A percentile compares a stretch with the other conserved stretches of the same genome.
Conservation (phyloP, 176 grass and related monocot species). For the Saccharum officinarum region DNA sequence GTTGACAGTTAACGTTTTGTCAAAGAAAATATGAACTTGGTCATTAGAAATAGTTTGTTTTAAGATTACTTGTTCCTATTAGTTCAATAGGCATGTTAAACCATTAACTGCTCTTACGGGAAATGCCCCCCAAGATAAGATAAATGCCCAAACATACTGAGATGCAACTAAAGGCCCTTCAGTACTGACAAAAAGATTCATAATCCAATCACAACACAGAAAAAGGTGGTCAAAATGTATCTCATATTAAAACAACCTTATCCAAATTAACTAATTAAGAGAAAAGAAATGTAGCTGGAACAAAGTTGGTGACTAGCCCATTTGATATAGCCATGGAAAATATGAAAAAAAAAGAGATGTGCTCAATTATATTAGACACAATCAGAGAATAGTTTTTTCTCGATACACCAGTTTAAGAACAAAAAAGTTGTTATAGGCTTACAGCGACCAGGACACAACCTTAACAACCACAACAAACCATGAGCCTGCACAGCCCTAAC, state of each 20-base stretch:
- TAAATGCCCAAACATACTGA: constrained; percentile 5
- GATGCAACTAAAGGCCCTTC: neutral
- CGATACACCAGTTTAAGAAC: neutral
- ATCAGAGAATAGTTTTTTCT: neutral
- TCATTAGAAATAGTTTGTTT: neutral
- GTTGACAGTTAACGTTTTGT: neutral
- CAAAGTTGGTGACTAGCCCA: neutral
- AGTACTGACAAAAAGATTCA: neutral
- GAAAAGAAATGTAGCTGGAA: neutral
- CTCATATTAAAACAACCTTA: neutral
- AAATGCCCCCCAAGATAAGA: constrained; percentile 2
- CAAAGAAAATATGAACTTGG: neutral
- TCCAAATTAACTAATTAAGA: neutral
- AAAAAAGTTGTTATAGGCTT: neutral
- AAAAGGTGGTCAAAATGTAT: neutral
- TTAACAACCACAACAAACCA: neutral
- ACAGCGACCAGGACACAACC: neutral
- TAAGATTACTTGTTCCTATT: neutral
- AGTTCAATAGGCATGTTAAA: neutral
- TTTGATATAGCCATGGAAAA: neutral
- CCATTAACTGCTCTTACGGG: neutral
- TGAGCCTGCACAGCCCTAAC: neutral
- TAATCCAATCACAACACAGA: neutral
- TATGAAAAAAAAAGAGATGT: neutral
- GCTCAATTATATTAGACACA: neutral